Percentiles rank a stretch among this genome's conserved stretches.
phyloP scores from a whole-genome alignment of 2,329 filamentous ascomycete species.

The Colletotrichum coccodes region DNA sequence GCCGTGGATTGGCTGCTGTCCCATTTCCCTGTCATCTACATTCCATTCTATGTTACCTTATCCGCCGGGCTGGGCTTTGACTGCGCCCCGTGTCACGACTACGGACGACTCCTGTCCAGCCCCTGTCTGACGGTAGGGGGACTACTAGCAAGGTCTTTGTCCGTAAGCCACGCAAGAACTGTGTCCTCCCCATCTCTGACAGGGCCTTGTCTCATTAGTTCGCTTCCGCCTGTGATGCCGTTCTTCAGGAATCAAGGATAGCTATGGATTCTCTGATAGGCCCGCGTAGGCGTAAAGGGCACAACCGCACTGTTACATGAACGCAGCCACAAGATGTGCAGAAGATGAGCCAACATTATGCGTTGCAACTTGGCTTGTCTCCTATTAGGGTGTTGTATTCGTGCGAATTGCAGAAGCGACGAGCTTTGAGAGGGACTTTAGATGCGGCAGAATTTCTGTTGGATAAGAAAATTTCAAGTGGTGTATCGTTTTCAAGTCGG shows the following conservation, averaged over 20 bases:
- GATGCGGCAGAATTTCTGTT: too few species aligned
- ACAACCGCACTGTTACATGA: neutral
- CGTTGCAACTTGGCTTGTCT: neutral
- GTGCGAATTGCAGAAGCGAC: neutral
- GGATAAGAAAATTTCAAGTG: too few species aligned
- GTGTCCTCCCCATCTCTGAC: too few species aligned
- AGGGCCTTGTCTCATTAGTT: constrained; percentile 14
- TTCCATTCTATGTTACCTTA: neutral
- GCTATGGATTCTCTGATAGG: neutral
- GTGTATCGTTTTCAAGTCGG: neutral
- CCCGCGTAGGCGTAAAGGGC: neutral
- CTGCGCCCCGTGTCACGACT: constrained; percentile 21
- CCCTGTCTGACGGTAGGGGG: constrained; percentile 4
- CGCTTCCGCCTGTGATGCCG: too few species aligned
- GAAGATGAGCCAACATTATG: constrained; percentile 14
- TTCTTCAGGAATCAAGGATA: neutral
- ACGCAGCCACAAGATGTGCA: neutral
- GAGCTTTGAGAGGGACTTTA: neutral
- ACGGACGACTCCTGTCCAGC: neutral
- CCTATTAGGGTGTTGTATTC: neutral
- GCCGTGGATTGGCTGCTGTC: neutral
- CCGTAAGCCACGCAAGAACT: too few species aligned
- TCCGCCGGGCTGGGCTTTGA: constrained; percentile 2
- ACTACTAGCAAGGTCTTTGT: neutral
- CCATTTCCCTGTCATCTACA: neutral